Base-by-base conservation (phyloP, 768 basidiomycete species). In the Solioccasus polychromus region DNA sequence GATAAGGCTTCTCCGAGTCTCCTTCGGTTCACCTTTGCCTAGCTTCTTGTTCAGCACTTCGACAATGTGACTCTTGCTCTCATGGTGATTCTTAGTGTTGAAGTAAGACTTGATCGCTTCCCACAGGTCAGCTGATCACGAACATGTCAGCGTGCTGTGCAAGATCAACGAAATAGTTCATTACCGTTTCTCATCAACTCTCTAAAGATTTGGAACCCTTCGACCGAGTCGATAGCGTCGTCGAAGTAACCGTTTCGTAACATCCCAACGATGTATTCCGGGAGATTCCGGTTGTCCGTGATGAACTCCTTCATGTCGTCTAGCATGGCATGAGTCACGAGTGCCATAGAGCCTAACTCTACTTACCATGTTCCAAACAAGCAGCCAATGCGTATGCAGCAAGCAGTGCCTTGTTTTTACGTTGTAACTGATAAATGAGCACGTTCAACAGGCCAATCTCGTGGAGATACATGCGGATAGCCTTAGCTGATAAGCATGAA, bases 131-230 rank as follows among this genome's bases (percentile, higher is more conserved):
- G 8, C 59, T 62, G 30, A 31, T n/a, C 0, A 19, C 41, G 18
- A 0, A 22, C n/a, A n/a, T n/a, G n/a, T n/a, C n/a, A n/a, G n/a
- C 1, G 12, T 5, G 62, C n/a, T 49, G 35, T 12, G 41, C n/a
- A 22, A 19, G 14, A 3, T n/a, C n/a, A n/a, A n/a, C n/a, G n/a
- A n/a, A n/a, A n/a, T n/a, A n/a, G n/a, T n/a, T n/a, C 22, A 15
- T 51, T 51, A 61, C 60, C 49, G 5, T 54, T 24, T 30, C 46
- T 41, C 54, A 61, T 59, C 5, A 61, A 40, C 20, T 61, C 44
- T 2, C 36, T 34, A 14, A 61, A 61, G 1, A 61, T 48, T 31
- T 61, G 60, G 30, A 62, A 60, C 11, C 59, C 59, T 37, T 60
- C 60, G 1, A 59, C 40, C 17, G 4, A 35, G 12, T 60, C 60